Evolutionary conservation across 306 rosid species (phyloP).

Genomic region (Trifolium subterraneum): DNA sequence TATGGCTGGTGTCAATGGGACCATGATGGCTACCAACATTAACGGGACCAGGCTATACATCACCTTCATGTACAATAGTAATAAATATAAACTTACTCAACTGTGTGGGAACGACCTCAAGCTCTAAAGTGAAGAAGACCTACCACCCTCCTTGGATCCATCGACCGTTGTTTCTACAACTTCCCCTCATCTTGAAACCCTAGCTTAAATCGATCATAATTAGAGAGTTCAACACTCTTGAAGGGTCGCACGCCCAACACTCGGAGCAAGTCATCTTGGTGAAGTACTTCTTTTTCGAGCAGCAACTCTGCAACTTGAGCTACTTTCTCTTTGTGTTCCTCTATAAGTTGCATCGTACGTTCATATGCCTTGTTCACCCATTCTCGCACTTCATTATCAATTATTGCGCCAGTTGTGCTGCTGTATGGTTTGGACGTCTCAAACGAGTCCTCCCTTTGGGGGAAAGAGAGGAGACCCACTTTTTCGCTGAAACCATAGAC

Average conservation of each 20-base stretch:
- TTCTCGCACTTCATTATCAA: constrained; percentile 84
- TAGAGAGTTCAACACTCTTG: constrained; percentile 18
- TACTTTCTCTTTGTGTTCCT: constrained; percentile 80
- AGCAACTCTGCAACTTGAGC: constrained; percentile 81
- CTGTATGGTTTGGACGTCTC: constrained; percentile 89
- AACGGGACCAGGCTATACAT: not conserved
- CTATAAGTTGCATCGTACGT: constrained; percentile 59
- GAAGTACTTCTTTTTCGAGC: constrained; percentile 95
- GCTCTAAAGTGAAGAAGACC: not conserved
- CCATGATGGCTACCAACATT: not conserved
- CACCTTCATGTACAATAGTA: not conserved
- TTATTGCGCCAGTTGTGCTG: constrained; percentile 81
- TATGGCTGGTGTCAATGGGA: not conserved
- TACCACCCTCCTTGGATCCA: not conserved
- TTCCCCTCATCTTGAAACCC: not conserved
- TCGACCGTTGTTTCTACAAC: not conserved
- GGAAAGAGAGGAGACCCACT: constrained; percentile 93
- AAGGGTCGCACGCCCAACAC: constrained; percentile 82
- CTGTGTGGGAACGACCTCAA: not conserved
- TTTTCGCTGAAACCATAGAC: constrained; percentile 91
- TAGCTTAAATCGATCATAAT: constrained; percentile 1
- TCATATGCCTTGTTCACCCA: constrained; percentile 78
- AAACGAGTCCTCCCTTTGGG: constrained; percentile 64
- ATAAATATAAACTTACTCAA: not conserved
- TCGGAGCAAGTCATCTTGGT: constrained; percentile 72